Percentiles rank a stretch among this genome's conserved stretches.
These are phyloP conservation scores for Boletus mariae DNA, from an alignment of 1,284 basidiomycete species.

Conservation along the genomic window DNA sequence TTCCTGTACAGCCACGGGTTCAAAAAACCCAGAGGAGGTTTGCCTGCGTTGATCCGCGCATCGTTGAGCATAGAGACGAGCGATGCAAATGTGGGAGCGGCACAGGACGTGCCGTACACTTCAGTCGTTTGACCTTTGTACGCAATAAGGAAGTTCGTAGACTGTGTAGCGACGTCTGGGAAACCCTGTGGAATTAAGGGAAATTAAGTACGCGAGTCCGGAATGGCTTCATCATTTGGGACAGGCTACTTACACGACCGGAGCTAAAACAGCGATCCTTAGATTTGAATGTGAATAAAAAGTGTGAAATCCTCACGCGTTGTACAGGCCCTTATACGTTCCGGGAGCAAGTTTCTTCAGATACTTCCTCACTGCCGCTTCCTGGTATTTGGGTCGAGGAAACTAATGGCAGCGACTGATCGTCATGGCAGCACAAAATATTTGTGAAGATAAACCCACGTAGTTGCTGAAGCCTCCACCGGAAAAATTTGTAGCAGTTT, in stretches of 20 bases:
- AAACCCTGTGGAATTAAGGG: conserved; percentile 35
- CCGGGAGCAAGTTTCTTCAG: conserved; percentile 43
- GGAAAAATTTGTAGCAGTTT: conserved; percentile 53
- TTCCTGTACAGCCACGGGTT: conserved; percentile 54
- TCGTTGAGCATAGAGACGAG: conserved; percentile 63
- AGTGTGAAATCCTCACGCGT: conserved; percentile 38
- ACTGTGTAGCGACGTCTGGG: conserved; percentile 63
- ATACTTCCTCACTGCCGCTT: conserved; percentile 28
- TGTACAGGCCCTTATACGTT: conserved; percentile 57
- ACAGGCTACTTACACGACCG: conserved; percentile 34
- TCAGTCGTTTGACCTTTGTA: conserved; percentile 10
- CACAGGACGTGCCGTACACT: conserved; percentile 49
- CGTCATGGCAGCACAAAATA: neutral
- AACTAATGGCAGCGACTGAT: conserved; percentile 14
- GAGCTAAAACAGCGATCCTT: conserved; percentile 10
- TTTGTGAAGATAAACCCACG: conserved; percentile 10
- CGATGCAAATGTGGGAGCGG: conserved; percentile 35
- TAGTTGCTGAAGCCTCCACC: conserved; percentile 63
- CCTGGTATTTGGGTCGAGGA: conserved; percentile 20
- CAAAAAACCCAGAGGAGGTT: conserved; percentile 52
- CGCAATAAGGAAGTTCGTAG: conserved; percentile 6
- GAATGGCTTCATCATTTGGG: conserved; percentile 22
- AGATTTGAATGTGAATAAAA: neutral
- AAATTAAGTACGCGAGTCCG: neutral
- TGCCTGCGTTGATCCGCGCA: conserved; percentile 43